A percentile compares a stretch with the other conserved stretches of the same genome.
These are phyloP conservation scores for Rhodotorula sp. DNA, from an alignment of 1,284 basidiomycete genomes.

Conservation along the genomic window DNA sequence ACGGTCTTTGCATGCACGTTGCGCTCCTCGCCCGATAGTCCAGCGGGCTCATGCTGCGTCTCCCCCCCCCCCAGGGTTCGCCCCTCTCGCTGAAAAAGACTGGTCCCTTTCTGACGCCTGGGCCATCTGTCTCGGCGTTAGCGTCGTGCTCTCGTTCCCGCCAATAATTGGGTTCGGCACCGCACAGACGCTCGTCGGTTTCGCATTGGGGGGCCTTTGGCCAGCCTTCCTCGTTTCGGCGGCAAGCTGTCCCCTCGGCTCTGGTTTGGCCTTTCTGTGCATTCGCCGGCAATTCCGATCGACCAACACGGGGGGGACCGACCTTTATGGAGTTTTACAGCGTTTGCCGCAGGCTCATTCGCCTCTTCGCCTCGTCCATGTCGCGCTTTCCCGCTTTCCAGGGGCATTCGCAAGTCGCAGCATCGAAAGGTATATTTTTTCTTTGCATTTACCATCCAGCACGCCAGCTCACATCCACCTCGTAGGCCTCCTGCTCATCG, in stretches of 20 bases:
- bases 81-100: conserved; percentile 64
- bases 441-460: no score
- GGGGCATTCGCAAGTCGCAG: conserved; percentile 56
- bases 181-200: conserved; percentile 63
- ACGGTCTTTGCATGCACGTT: conserved; percentile 52
- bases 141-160: conserved; percentile 67
- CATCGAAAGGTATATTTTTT: conserved; percentile 51
- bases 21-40: neutral
- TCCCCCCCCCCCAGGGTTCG: conserved; percentile 51
- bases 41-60: no score
- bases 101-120: conserved; percentile 62
- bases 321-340: no score
- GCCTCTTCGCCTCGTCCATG: conserved; percentile 30
- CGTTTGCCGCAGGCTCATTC: conserved; percentile 20
- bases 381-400: conserved; percentile 25
- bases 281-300: no score
- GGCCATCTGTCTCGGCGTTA: conserved; percentile 50
- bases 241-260: conserved; percentile 62
- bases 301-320: no score
- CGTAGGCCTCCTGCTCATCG: conserved; percentile 61
- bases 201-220: conserved; percentile 74
- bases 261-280: conserved; percentile 60
- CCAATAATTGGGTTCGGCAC: conserved; percentile 73
- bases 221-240: conserved; percentile 64
- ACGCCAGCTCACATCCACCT: no score